Base-by-base conservation (phyloP, 345 rosid species). In the Salix exigua region DNA sequence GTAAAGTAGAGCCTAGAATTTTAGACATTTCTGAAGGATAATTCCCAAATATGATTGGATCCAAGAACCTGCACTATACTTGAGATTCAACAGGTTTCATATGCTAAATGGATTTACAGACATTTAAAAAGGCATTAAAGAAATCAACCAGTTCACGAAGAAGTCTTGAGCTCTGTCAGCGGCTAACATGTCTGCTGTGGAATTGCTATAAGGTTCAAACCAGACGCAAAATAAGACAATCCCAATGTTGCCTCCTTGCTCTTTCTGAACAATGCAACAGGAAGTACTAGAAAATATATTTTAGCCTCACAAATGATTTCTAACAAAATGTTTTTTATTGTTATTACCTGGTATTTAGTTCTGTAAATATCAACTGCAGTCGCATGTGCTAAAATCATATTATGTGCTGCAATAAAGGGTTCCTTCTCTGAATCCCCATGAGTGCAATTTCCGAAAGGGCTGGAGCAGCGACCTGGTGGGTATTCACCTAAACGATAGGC, bases 401-500 rank as follows among this genome's bases (percentile, higher is more conserved):
- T 78, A 53, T 78, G 81, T 33, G 81, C 81, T n/a, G 76, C 81
- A 19, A 72, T 28, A 72, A 71, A 78, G 31, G 76, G 81, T 21
- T 78, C 81, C 66, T 51, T 66, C 65, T 78, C 81, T 7, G 81
- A 78, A 50, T 78, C 30, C 21, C 81, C 81, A 11, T 6, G 10
- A 1, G 81, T 71, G 28, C 81, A 78, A 53, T 78, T 72, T 38
- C 81, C 81, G n/a, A 66, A 71, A 35, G 70, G 66, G 13, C 30
- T 66, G 12, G 81, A 78, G 71, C 81, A 78, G 53, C 76, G 81
- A 66, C 67, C 65, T 40, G 81, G 81, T 11, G 81, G 81, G 58
- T 63, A 78, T 17, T 25, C 26, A 23, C 81, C 81, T 4, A 3
- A 21, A 1, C 81, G 71, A 72, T 78, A 78, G 16, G 76, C 72